These are phyloP conservation scores for Eucalyptus globulus DNA, from an alignment of 345 rosid genomes.

Conservation along the genomic window DNA sequence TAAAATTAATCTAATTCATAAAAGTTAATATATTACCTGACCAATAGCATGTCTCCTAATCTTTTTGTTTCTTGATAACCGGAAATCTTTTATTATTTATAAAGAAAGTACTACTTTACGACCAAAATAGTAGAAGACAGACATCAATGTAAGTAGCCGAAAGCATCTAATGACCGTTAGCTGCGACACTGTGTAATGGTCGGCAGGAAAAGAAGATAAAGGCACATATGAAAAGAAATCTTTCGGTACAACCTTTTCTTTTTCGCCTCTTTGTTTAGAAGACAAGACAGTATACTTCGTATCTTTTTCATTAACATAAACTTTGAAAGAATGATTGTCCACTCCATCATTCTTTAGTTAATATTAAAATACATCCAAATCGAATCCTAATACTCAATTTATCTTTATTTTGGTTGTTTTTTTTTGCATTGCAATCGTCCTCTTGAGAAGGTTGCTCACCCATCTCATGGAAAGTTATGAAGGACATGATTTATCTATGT, in stretches of 20 bases:
- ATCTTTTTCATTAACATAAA: neutral
- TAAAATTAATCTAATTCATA: no score
- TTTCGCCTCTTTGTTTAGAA: neutral
- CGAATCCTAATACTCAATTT: neutral
- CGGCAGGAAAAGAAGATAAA: neutral
- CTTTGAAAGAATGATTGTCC: neutral
- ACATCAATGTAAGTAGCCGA: neutral
- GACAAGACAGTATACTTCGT: neutral
- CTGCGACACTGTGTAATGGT: neutral
- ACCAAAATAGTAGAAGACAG: neutral
- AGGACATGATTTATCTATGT: neutral
- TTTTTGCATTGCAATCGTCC: neutral
- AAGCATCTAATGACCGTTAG: neutral
- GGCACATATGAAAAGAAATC: neutral
- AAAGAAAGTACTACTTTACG: neutral
- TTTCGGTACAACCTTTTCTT: neutral
- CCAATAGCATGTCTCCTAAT: neutral
- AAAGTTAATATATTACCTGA: neutral
- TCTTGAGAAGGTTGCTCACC: accelerated
- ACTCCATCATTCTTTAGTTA: neutral
- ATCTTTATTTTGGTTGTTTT: neutral
- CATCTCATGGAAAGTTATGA: neutral
- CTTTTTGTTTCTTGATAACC: neutral
- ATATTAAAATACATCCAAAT: neutral
- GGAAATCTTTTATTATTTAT: neutral